These are phyloP conservation scores for Fusarium sp. DNA, from an alignment of 2,329 filamentous ascomycete genomes.

Conservation along the genomic window DNA sequence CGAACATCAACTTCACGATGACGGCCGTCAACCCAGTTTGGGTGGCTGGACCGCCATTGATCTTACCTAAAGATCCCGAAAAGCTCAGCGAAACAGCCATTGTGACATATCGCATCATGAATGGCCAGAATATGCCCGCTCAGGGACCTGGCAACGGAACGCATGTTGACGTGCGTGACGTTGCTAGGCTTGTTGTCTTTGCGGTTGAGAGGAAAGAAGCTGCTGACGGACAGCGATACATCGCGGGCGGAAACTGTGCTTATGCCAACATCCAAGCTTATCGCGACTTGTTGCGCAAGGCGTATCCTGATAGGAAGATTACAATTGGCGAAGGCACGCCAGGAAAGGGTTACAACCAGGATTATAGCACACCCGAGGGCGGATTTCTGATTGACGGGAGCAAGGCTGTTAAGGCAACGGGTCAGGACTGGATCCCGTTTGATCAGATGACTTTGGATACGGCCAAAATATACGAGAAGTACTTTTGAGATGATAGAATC, in stretches of 20 bases:
- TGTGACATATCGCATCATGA: constrained; percentile 18
- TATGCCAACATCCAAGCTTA: constrained; percentile 23
- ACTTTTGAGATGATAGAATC: neutral
- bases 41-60: constrained; percentile 12
- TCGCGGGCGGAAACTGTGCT: constrained; percentile 1
- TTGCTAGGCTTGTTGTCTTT: constrained; percentile 15
- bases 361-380: neutral
- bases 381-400: neutral
- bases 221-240: constrained; percentile 17
- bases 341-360: constrained; percentile 4
- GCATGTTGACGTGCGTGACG: constrained; percentile 22
- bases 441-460: constrained; percentile 8
- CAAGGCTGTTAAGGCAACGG: constrained; percentile 5
- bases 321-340: neutral
- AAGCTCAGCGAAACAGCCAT: constrained; percentile 27
- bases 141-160: constrained; percentile 16
- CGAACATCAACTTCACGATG: constrained; percentile 1
- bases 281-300: constrained; percentile 11
- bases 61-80: constrained; percentile 9
- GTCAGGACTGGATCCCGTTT: constrained; percentile 14
- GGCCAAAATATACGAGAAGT: constrained; percentile 12
- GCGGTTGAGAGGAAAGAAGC: constrained; percentile 3
- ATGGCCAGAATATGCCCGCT: constrained; percentile 3
- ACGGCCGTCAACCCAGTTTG: constrained; percentile 22
- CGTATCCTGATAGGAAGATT: neutral